Evolutionary conservation across 2,329 filamentous ascomycete species (phyloP), one percentile per base, ranked within the genome.

Genomic region (Fusarium miscanthi): DNA sequence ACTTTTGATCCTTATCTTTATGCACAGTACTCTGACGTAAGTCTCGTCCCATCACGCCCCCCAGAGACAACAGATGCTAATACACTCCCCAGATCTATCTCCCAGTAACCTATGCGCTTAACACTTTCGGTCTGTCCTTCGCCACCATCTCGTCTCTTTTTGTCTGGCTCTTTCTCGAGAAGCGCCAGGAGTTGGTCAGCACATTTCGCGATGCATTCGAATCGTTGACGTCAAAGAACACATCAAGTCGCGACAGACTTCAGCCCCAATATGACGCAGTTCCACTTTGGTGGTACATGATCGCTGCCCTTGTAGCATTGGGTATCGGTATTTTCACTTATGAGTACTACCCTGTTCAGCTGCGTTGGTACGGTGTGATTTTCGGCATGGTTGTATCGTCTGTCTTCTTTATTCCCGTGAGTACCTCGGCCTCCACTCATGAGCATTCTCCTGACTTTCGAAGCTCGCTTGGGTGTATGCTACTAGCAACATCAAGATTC

Each of bases 71-170:
- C 12, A 40, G 35, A 7, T 40, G 8, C 35, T 41, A 13, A 53
- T 40, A 3, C 1, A 7, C 9, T 5, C 14, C 6, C 43, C 8
- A 80, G 77, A 80, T 81, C 41, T 88, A 87, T 63, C 78, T 88
- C 12, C 84, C 86, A 0, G 77, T 80, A 2, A 82, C 81, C 0
- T 83, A 81, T 48, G 81, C 81, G 0, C 84, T 87, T 0, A 86
- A 85, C 7, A 85, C 84, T 0, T 88, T 87, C 65, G 86, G 87
- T 5, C 81, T 88, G 4, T 84, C 84, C 4, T 88, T 89, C 61
- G 87, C 87, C 9, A 84, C 85, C 17, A 83, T 88, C 31, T 83
- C 85, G 0, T 80, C 79, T 2, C 76, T 81, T 1, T 79, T 80
- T 19, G 73, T 79, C 12, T 81, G 79, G 79, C 60, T 79, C 5